Percentiles rank a stretch among this genome's conserved stretches.
phyloP scores from a whole-genome alignment of 257 asterid genomes.

The Ehretia macrophylla region DNA sequence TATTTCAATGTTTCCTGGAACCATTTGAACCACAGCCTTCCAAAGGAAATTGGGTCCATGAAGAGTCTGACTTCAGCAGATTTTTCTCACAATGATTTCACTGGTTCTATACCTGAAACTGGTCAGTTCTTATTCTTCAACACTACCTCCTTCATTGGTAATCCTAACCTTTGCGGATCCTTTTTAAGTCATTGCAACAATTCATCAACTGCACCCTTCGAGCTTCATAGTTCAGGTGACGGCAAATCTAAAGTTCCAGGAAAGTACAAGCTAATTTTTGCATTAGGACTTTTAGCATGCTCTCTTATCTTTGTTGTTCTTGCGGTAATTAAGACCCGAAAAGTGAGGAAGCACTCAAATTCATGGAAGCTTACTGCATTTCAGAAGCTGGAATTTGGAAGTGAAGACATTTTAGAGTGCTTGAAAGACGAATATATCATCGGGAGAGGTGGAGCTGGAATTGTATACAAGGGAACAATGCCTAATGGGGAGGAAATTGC shows the following conservation, averaged over 20 bases:
- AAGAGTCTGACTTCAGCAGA: conserved; percentile 51
- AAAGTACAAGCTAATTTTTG: conserved; percentile 41
- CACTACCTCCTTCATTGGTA: conserved; percentile 35
- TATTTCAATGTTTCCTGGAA: conserved; percentile 45
- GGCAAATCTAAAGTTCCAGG: conserved; percentile 28
- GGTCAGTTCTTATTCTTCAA: conserved; percentile 40
- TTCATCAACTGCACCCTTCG: conserved; percentile 13
- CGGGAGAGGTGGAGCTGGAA: conserved; percentile 51
- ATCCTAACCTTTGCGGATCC: conserved; percentile 39
- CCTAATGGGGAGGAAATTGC: conserved; percentile 34
- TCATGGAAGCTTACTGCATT: conserved; percentile 46
- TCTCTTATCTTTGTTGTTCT: conserved; percentile 31
- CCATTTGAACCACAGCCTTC: conserved; percentile 33
- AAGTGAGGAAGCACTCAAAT: conserved; percentile 22
- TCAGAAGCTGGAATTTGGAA: conserved; percentile 38
- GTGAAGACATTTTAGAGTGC: conserved; percentile 40
- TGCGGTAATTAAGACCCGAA: conserved; percentile 38
- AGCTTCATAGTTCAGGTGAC: conserved; percentile 15
- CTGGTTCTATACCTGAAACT: conserved; percentile 43
- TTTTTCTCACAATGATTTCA: conserved; percentile 41
- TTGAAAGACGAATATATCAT: conserved; percentile 37
- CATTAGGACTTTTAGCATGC: conserved; percentile 31
- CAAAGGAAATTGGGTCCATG: conserved; percentile 34
- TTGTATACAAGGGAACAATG: conserved; percentile 35
- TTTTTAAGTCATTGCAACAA: conserved; percentile 23